Conservation (phyloP, 352 stramenopile genomes). For the Globisporangium polare region DNA sequence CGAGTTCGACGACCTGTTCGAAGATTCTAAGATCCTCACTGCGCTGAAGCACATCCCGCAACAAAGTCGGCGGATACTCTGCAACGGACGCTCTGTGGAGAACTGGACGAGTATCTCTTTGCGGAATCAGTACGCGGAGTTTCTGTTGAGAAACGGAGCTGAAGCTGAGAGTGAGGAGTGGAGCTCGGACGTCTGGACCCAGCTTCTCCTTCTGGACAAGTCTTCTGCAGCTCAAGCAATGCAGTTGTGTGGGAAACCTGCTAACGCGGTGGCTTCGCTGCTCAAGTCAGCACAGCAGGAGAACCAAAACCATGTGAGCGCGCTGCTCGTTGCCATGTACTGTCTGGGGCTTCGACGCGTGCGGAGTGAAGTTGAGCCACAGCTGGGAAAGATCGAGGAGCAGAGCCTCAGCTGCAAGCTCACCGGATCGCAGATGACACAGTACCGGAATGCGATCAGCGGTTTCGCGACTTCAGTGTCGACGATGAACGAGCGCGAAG, state of each 20-base stretch:
- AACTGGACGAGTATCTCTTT: constrained; percentile 44
- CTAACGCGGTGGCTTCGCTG: constrained; percentile 32
- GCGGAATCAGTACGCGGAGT: constrained; percentile 43
- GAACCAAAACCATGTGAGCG: constrained; percentile 31
- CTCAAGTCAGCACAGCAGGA: constrained; percentile 38
- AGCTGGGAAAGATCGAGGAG: constrained; percentile 82
- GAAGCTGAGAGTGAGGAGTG: constrained; percentile 6
- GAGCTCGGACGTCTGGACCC: constrained; percentile 18
- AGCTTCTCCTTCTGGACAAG: constrained; percentile 37
- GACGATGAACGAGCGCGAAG: constrained; percentile 32
- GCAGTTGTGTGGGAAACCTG: constrained; percentile 40
- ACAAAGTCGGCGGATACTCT: constrained; percentile 51
- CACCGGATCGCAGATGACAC: constrained; percentile 45
- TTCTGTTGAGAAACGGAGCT: constrained; percentile 34
- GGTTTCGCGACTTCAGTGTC: constrained; percentile 50
- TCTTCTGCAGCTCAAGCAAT: constrained; percentile 37
- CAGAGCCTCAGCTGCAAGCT: constrained; percentile 63
- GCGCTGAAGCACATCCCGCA: constrained; percentile 47
- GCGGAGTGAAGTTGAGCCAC: constrained; percentile 67
- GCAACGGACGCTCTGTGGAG: constrained; percentile 53
- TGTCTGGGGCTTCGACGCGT: constrained; percentile 66
- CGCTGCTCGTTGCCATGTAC: constrained; percentile 44
- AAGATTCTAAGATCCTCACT: constrained; percentile 33
- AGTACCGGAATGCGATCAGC: constrained; percentile 63
- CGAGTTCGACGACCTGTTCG: constrained; percentile 43